These are phyloP conservation scores for Trypanosoma melophagium DNA, from an alignment of 208 protist genomes.

Conservation along the genomic window DNA sequence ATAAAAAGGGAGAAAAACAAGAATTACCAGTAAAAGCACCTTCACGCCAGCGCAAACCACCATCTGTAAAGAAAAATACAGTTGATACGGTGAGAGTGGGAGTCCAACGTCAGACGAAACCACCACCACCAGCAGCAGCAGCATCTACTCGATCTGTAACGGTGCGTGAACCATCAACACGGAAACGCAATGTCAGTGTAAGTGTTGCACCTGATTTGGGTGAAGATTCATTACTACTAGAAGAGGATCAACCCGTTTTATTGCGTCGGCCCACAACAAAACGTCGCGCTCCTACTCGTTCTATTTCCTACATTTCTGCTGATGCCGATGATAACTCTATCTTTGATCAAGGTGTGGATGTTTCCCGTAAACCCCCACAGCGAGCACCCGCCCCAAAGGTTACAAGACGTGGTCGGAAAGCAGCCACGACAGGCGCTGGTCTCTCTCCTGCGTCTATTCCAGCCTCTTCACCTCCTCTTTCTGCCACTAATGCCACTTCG, in stretches of 20 bases:
- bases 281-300: conserved; percentile 44
- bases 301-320: conserved; percentile 47
- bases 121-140: conserved; percentile 19
- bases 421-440: neutral
- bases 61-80: conserved; percentile 16
- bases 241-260: conserved; percentile 68
- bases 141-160: conserved; percentile 18
- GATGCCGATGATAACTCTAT: conserved; percentile 38
- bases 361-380: conserved; percentile 34
- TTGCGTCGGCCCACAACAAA: conserved; percentile 38
- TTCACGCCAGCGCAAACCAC: conserved; percentile 8
- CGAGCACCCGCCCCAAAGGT: conserved; percentile 20
- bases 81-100: conserved; percentile 3
- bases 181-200: conserved; percentile 19
- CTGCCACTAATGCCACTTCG: no score
- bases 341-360: conserved; percentile 38
- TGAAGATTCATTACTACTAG: conserved; percentile 50
- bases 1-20: neutral
- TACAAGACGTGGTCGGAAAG: conserved; percentile 6
- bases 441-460: neutral
- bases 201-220: conserved; percentile 51
- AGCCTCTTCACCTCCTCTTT: neutral
- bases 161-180: conserved; percentile 17
- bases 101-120: neutral
- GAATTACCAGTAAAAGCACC: neutral